Evolutionary conservation across 2,329 filamentous ascomycete species (phyloP).

Genomic region (Arthroderma uncinatum): DNA sequence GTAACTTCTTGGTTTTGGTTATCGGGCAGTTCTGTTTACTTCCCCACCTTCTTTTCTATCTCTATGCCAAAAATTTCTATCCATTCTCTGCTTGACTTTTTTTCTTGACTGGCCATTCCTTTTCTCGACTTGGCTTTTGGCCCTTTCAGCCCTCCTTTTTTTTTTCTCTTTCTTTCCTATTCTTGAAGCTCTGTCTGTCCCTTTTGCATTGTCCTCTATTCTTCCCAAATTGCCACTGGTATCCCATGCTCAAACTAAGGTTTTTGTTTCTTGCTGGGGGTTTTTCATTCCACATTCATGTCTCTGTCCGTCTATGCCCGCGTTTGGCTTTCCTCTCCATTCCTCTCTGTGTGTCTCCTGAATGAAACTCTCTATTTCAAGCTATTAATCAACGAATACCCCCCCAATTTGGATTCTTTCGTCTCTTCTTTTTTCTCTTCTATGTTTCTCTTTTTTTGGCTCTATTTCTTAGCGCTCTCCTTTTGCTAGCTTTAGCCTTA

Average conservation of each 20-base stretch:
- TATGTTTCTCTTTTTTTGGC: constrained; percentile 9
- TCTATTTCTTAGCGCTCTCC: constrained; percentile 4
- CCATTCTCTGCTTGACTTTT: neutral
- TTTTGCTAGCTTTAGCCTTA: neutral
- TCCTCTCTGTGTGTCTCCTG: constrained; percentile 18
- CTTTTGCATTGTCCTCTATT: neutral
- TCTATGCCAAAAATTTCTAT: neutral
- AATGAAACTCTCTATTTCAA: constrained; percentile 34
- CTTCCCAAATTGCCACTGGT: constrained; percentile 11
- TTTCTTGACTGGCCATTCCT: too few species aligned
- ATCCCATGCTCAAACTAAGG: constrained; percentile 2
- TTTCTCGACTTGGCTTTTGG: neutral
- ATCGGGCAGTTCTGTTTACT: neutral
- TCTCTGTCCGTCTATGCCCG: constrained; percentile 22
- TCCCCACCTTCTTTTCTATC: neutral
- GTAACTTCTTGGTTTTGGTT: constrained; percentile 6
- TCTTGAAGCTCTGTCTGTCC: neutral
- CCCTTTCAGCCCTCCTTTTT: neutral
- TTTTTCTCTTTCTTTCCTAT: neutral
- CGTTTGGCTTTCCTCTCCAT: neutral
- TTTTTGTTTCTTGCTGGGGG: constrained; percentile 5
- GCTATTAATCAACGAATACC: constrained; percentile 31
- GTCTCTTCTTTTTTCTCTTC: neutral
- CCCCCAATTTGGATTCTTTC: constrained; percentile 15
- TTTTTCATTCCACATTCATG: constrained; percentile 11